Conservation (phyloP, 192 early-diverging fungal genomes). For the Umbelopsis vinacea region DNA sequence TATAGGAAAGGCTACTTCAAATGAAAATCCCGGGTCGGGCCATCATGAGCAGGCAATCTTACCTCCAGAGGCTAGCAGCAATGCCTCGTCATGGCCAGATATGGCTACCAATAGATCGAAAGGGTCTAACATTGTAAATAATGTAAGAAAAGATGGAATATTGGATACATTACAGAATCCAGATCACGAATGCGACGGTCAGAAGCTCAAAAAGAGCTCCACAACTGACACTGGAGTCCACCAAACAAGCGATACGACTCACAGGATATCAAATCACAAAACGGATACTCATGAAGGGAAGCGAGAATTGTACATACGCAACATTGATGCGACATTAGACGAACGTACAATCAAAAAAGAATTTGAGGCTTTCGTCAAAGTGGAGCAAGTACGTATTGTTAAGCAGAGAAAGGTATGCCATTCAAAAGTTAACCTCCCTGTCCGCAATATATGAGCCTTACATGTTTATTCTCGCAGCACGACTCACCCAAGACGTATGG, state of each 20-base stretch:
- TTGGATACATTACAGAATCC: neutral
- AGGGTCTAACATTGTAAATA: neutral
- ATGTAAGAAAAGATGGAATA: neutral
- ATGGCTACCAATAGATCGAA: neutral
- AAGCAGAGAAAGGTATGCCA: conserved; percentile 4
- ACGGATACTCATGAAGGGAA: neutral
- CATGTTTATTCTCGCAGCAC: neutral
- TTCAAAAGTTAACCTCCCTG: too few species aligned
- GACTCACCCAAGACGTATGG: neutral
- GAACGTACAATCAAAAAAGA: neutral
- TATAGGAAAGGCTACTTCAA: neutral
- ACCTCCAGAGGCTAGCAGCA: too few species aligned
- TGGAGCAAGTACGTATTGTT: conserved; percentile 1
- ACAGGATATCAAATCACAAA: neutral
- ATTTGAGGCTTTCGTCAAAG: neutral
- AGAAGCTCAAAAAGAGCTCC: neutral
- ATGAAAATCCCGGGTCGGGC: neutral
- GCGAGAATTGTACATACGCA: conserved; percentile 5
- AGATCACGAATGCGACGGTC: neutral
- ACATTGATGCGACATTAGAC: conserved; percentile 7
- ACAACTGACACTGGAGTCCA: neutral
- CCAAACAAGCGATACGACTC: neutral
- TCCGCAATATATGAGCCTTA: neutral
- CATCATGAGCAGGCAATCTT: neutral
- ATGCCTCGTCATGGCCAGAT: too few species aligned